Base-by-base conservation (phyloP, 768 basidiomycete species). In the Leccinellum albellum region DNA sequence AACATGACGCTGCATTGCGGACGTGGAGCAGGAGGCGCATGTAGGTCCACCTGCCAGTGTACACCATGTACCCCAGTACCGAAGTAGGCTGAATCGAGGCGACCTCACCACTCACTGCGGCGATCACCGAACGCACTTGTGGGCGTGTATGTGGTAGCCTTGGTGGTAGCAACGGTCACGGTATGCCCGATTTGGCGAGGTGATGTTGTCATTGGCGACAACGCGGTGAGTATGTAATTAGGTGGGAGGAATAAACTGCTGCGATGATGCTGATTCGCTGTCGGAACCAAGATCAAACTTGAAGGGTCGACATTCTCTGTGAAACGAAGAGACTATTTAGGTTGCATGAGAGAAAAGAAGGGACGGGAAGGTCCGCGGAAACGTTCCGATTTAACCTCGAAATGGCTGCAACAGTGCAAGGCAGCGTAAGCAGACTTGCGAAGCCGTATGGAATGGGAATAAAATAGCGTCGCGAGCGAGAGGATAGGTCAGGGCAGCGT, bases 181-280 rank as follows among this genome's bases (percentile, higher is more conserved):
- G 24, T 23, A 54, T 17, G 35, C 44, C 35, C 24, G 26, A 33
- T 44, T 14, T 33, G 20, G 46, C 47, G 23, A 32, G 50, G 15
- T 48, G 32, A 51, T 28, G 56, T 57, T 56, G 63, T 50, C 59
- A 56, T 51, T 53, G 52, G 49, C 51, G 56, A 64, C 59, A n/a
- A 33, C 48, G 17, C 58, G 24, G 28, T n/a, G n/a, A n/a, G 52
- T 52, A 26, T 29, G 54, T 24, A 33, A 42, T 40, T 26, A 44
- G 46, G n/a, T 26, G 21, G 32, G 40, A 42, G 24, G 48, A 57
- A 51, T 17, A 29, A 49, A 20, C 20, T n/a, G 28, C 26, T n/a
- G 40, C 48, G 40, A 31, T 33, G 52, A 42, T 3, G 42, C 40
- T 49, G 53, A 57, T 56, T 51, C 56, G 50, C 21, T 32, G 44